These are phyloP conservation scores for Kodamaea ohmeri DNA, from an alignment of 1,139 yeast genomes.

Conservation along the genomic window DNA sequence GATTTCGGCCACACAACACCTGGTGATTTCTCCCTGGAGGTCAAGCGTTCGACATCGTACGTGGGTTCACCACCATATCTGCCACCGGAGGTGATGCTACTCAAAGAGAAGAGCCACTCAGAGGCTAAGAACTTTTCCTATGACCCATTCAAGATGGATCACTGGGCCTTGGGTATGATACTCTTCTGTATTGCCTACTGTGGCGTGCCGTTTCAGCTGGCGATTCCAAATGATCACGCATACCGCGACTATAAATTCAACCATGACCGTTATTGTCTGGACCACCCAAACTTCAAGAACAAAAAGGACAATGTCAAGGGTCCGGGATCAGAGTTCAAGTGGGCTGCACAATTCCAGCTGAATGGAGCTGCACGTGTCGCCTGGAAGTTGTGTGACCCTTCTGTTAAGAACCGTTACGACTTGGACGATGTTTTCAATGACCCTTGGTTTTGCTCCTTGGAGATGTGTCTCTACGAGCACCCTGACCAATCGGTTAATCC, in stretches of 20 bases:
- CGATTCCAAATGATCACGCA: slow-evolving; percentile 49
- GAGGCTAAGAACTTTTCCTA: slow-evolving; percentile 48
- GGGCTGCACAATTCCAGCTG: slow-evolving; percentile 59
- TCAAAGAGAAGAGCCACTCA: slow-evolving; percentile 37
- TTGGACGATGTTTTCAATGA: slow-evolving; percentile 55
- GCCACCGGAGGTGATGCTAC: slow-evolving; percentile 70
- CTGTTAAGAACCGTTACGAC: slow-evolving; percentile 50
- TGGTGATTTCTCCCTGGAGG: slow-evolving; percentile 48
- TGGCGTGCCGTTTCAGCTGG: slow-evolving; percentile 58
- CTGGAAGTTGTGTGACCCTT: slow-evolving; percentile 74
- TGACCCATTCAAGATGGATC: slow-evolving; percentile 67
- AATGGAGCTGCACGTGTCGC: slow-evolving; percentile 65
- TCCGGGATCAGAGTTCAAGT: slow-evolving; percentile 66
- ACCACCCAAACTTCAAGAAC: slow-evolving; percentile 54
- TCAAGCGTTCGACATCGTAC: slow-evolving; percentile 45
- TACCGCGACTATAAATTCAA: slow-evolving; percentile 58
- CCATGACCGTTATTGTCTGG: slow-evolving; percentile 48
- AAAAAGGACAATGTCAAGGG: slow-evolving; percentile 44
- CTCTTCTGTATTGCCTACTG: slow-evolving; percentile 60
- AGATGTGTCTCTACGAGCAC: slow-evolving; percentile 59
- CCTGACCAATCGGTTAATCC: slow-evolving; percentile 47
- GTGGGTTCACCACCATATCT: slow-evolving; percentile 82
- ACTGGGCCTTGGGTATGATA: slow-evolving; percentile 70
- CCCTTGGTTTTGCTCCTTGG: slow-evolving; percentile 61
- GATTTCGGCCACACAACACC: slow-evolving; percentile 60